Base-by-base conservation (phyloP, 352 stramenopile species). In the Bremia lactucae region DNA sequence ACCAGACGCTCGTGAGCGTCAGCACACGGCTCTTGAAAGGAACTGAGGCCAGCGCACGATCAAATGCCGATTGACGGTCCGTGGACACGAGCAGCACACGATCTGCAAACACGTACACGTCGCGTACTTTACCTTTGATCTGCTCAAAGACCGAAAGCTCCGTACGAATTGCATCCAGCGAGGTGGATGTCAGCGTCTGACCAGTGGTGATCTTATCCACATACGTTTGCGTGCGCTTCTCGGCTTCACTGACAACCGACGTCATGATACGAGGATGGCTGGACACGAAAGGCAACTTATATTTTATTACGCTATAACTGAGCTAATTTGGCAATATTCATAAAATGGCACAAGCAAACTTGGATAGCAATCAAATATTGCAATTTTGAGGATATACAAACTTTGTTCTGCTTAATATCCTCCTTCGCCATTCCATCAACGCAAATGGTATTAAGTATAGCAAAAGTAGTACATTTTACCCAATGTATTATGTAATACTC, bases 11-110 rank as follows among this genome's bases (percentile, higher is more conserved):
- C 52, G 89, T 97, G 43, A 97, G 71, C 61, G 97, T 99, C 19
- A 99, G 68, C 36, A 99, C 96, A 37, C 88, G 87, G 37, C 96
- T 94, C 53, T 99, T 99, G 82, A 87, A 98, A 6, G 96, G 96
- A 24, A 99, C 90, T 6, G 76, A 76, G 11, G 95, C 92, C 24
- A 99, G 78, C 34, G 89, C 73, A 18, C 96, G 89, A 78, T 99
- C 96, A 67, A 99, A 99, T 6, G 95, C 96, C 35, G 87, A 98
- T 69, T 98, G 94, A 23, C 96, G 84, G 74, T 99, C 96, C 25
- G 95, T 99, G n/a, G 96, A 97, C 24, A 98, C 80, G 31, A 99
- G 80, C 40, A 98, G 70, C 39, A 99, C 83, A 23, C 76, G 59
- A 57, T 89, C 59, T 6, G 59, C 64, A 33, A 87, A 86, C 44